These are phyloP conservation scores for Cercospora sp. DNA, from an alignment of 2,329 filamentous ascomycete genomes.

Conservation along the genomic window DNA sequence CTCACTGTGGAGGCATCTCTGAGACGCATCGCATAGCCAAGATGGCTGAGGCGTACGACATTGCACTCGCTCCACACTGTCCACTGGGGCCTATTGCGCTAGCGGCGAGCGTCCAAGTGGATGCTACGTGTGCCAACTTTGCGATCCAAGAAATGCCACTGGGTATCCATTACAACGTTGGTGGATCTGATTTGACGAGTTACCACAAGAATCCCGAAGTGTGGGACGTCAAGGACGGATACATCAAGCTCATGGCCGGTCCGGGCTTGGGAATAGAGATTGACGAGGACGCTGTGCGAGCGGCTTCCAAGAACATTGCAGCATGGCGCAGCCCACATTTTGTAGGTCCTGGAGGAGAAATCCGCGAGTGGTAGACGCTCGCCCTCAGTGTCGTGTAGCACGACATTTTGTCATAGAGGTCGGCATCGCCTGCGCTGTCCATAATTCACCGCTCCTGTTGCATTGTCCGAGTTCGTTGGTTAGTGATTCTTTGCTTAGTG, in stretches of 20 bases:
- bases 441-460: neutral
- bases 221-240: slow-evolving; percentile 35
- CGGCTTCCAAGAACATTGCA: slow-evolving; percentile 57
- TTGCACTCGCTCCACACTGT: slow-evolving; percentile 69
- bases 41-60: slow-evolving; percentile 71
- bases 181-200: slow-evolving; percentile 58
- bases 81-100: slow-evolving; percentile 71
- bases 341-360: slow-evolving; percentile 64
- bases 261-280: slow-evolving; percentile 38
- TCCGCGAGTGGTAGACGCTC: slow-evolving; percentile 63
- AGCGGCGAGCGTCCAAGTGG: slow-evolving; percentile 71
- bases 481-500: neutral
- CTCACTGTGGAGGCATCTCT: slow-evolving; percentile 67
- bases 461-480: neutral
- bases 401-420: neutral
- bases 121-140: slow-evolving; percentile 62
- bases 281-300: slow-evolving; percentile 66
- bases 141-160: slow-evolving; percentile 76
- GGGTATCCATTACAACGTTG: slow-evolving; percentile 76
- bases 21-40: slow-evolving; percentile 68
- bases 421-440: neutral
- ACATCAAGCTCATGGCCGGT: slow-evolving; percentile 31
- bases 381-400: neutral
- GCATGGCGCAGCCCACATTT: slow-evolving; percentile 69
- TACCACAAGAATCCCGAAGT: slow-evolving; percentile 34